Evolutionary conservation across 805 yeast genomes (phyloP), one percentile per base, ranked within the genome.

Genomic region (Nakazawaea molendinolei): DNA sequence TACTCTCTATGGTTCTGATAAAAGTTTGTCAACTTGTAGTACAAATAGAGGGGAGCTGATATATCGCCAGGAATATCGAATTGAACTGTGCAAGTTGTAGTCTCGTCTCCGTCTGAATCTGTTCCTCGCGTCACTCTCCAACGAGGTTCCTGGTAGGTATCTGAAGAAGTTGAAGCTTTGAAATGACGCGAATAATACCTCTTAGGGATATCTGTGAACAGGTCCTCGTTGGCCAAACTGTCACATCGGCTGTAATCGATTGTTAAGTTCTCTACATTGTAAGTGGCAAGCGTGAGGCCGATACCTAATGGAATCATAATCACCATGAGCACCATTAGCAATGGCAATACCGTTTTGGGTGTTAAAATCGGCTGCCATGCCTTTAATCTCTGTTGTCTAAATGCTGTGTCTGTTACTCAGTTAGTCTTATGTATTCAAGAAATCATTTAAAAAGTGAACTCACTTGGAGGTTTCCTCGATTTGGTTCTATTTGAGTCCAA

Each of bases 1-100:
- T 86, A 92, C 44, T 92, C 85, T 42, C 98, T 75, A 61, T 92
- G 98, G 56, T 92, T 92, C 57, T 92, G 97, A 57, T 70, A 87
- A 58, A 90, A 92, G 55, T 86, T 86, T 23, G 96, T 87, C 50
- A 92, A 65, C 46, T 79, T 77, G 62, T 92, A 92, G 61, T 86
- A 92, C 44, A 86, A 52, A 54, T 69, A 87, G 7, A 87, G 53
- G 3, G 95, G 86, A 2, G 79, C 73, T 28, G 75, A 67, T 55
- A 92, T 67, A 38, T 77, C 78, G 29, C 65, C 65, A 10, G 95
- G 94, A 19, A 86, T 55, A 27, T 74, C 72, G 60, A 92, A 90
- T 49, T 76, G 74, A 25, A 92, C 48, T 20, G 68, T 62, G 58
- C 98, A 90, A 3, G 63, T 63, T 14, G 53, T 53, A 8, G 57